Evolutionary conservation across 2,329 filamentous ascomycete species (phyloP).

Genomic region (Ophiostoma ips): DNA sequence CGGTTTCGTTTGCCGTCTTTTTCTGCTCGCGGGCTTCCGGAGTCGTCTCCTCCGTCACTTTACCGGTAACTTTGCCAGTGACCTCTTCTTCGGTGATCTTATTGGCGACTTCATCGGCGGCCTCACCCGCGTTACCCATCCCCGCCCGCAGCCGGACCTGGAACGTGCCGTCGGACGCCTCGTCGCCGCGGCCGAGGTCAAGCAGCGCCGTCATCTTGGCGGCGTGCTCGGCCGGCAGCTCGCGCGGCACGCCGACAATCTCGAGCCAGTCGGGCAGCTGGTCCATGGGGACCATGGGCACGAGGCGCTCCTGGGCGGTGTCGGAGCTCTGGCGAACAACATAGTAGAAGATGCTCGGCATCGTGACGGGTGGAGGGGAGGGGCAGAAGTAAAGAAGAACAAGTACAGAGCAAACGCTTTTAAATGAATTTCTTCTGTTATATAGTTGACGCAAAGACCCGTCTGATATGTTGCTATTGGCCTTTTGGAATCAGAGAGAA

Average conservation of each 20-base stretch:
- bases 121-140: neutral
- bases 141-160: neutral
- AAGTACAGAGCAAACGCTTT: no score
- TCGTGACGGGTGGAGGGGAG: neutral
- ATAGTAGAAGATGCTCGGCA: constrained; percentile 22
- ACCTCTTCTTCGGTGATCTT: no score
- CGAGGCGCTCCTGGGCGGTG: constrained; percentile 23
- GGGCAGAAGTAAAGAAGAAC: no score
- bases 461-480: no score
- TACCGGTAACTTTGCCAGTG: no score
- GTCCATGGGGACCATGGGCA: constrained; percentile 41
- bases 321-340: constrained; percentile 22
- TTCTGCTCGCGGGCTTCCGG: no score
- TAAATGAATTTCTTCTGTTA: no score
- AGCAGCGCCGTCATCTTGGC: neutral
- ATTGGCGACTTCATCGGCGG: no score
- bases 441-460: no score
- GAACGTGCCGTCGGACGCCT: neutral
- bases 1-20: no score
- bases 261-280: constrained; percentile 34
- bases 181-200: neutral
- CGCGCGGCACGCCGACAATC: constrained; percentile 29
- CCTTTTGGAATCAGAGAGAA: no score
- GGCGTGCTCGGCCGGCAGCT: constrained; percentile 17
- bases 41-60: no score